Base-by-base conservation (phyloP, 208 protist species). In the Trypanosoma conorhini region DNA sequence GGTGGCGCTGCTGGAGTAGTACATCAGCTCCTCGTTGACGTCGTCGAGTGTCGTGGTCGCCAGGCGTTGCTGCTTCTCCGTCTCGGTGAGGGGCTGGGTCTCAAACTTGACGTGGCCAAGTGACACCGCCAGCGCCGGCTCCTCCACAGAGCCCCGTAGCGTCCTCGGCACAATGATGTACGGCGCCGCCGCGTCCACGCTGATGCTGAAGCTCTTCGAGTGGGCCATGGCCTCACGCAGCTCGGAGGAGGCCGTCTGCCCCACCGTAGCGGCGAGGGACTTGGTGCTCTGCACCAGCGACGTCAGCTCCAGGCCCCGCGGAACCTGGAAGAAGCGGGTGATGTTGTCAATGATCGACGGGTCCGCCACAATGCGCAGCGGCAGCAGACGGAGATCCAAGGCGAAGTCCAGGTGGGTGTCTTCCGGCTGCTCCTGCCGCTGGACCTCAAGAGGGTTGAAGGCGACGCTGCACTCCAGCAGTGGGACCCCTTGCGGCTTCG, bases 321-420 rank as follows among this genome's bases (percentile, higher is more conserved):
- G 91, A 21, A 88, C 60, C 15, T 77, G 61, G 67, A 96, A 93
- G 64, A 93, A 96, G 38, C 69, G 35, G 15, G 80, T 46, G 26
- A 94, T 67, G 55, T 68, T 60, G 55, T 86, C 75, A 51, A 96
- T 76, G 13, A 80, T 89, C 38, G 62, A 68, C 24, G 86, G 83
- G 67, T 96, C 91, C 9, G 84, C 78, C 9, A 92, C 80, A 56
- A 96, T 79, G 60, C 88, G 86, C 50, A 96, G 67, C 26, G 88
- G 91, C 33, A 93, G 76, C 40, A 96, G 72, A 61, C 77, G 73
- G 40, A 93, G 81, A 24, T 85, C 77, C 67, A 96, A 58, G 15
- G 80, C 82, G 55, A 87, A 80, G 62, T 96, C 88, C 31, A 94
- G 57, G 28, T 78, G 62, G 24, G 86, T 91, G 67, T 93, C 84